Base-by-base conservation (phyloP, 176 grass and related monocot genomes). In the Oryza nivara region DNA sequence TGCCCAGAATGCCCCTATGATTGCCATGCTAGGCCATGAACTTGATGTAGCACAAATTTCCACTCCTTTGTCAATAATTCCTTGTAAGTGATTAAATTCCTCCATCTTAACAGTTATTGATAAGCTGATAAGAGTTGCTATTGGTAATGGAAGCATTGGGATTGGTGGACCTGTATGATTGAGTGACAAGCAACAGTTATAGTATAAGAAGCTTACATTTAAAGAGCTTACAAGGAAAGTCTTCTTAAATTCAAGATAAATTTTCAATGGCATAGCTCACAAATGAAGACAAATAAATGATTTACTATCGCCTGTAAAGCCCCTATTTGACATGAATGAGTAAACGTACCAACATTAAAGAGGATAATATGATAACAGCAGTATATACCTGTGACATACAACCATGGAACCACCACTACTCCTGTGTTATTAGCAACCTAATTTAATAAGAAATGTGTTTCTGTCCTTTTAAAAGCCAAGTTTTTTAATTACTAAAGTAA, bases 141-240 rank as follows among this genome's bases (percentile, higher is more conserved):
- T 88, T 49, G 94, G 92, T 81, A 97, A 83, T 58, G 92, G 94
- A 61, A 97, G 92, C 92, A 97, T 92, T 77, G 94, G 92, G 67
- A 73, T 78, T 68, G 78, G 47, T 26, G 82, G 77, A 85, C 88
- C 94, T 94, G 85, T 12, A 68, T 43, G 15, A 82, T 71, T n/a
- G 48, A 72, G 44, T 72, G 22, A 32, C 22, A 11, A 61, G 45
- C 67, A 67, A 12, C 67, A 78, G n/a, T 70, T 25, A 38, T 60
- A 49, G 17, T 30, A 80, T 46, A 65, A 73, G 3, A 52, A 16
- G 34, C 20, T 82, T 28, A 61, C 61, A 40, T 68, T 68, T 3
- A 36, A 56, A 76, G 3, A 20, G 49, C 72, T 3, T 67, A 41
- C 34, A 23, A 65, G 40, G 1, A 30, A 46, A 66, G 12, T 67